phyloP scores from a whole-genome alignment of 208 protist genomes.

The Acanthamoeba sp. region DNA sequence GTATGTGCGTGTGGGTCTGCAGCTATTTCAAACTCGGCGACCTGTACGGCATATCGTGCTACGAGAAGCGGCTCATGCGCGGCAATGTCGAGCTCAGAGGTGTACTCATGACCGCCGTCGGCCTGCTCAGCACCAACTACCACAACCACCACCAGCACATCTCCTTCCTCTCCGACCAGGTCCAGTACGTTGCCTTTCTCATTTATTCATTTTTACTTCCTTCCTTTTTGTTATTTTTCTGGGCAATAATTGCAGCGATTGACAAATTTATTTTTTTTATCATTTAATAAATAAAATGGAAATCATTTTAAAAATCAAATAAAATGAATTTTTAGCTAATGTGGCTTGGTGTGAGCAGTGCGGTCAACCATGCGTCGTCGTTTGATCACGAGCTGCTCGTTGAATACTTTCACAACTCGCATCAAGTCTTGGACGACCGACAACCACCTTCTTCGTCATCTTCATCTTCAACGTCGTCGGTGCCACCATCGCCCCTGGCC shows the following conservation, averaged over 20 bases:
- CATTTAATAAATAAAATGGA: too few species aligned
- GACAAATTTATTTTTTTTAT: too few species aligned
- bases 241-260: not conserved
- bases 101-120: constrained; percentile 51
- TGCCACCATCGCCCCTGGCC: not conserved
- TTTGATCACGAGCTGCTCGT: constrained; percentile 1
- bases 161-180: constrained; percentile 55
- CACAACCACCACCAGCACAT: constrained; percentile 35
- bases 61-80: constrained; percentile 36
- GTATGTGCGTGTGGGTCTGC: not conserved
- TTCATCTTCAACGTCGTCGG: not conserved
- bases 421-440: not conserved
- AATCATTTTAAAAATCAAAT: too few species aligned
- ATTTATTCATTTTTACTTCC: not conserved
- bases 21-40: constrained; percentile 26
- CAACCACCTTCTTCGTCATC: constrained; percentile 7
- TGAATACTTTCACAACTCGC: not conserved
- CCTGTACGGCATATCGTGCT: constrained; percentile 44
- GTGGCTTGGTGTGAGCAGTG: not conserved
- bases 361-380: not conserved
- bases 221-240: too few species aligned
- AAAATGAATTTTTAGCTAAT: too few species aligned
- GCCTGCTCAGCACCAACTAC: constrained; percentile 45
- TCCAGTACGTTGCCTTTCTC: constrained; percentile 17
- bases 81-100: not conserved